phyloP scores from a whole-genome alignment of 495 filamentous ascomycete species.

The Cryomyces minteri region DNA sequence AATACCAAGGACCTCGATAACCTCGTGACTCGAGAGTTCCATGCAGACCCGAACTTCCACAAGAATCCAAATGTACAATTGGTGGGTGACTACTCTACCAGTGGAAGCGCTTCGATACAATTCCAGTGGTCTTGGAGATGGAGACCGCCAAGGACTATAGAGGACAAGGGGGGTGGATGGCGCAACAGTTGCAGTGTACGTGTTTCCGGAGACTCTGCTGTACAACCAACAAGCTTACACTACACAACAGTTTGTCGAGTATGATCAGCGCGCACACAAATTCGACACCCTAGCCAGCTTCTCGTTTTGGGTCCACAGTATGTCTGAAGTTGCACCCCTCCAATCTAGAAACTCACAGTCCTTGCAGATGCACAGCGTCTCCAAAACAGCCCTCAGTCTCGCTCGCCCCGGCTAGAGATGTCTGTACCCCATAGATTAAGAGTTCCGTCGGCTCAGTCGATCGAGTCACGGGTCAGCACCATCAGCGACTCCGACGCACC shows the following conservation, averaged over 20 bases:
- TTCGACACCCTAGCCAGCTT: conserved; percentile 77
- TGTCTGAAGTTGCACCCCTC: conserved; percentile 8
- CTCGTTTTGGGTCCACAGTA: conserved; percentile 86
- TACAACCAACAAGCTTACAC: conserved; percentile 1
- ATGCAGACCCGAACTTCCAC: conserved; percentile 92
- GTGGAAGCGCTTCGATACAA: conserved; percentile 60
- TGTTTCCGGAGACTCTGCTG: conserved; percentile 1
- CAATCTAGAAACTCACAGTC: not conserved
- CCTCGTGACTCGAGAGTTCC: conserved; percentile 83
- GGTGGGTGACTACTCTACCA: conserved; percentile 73
- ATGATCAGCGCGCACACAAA: conserved; percentile 81
- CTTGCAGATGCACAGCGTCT: conserved; percentile 14
- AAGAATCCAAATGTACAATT: conserved; percentile 92
- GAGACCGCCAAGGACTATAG: conserved; percentile 67
- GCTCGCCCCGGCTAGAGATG: conserved; percentile 51
- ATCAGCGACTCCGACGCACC: conserved; percentile 38
- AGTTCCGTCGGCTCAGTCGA: conserved; percentile 63
- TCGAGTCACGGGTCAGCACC: conserved; percentile 43
- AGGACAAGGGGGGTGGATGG: conserved; percentile 86
- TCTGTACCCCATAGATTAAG: conserved; percentile 57
- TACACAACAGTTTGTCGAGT: conserved; percentile 61
- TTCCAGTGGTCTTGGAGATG: conserved; percentile 96
- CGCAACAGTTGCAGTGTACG: conserved; percentile 77
- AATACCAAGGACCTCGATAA: conserved; percentile 78
- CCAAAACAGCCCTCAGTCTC: conserved; percentile 15